Base-by-base conservation (phyloP, 768 basidiomycete species). In the Boletus sp. region DNA sequence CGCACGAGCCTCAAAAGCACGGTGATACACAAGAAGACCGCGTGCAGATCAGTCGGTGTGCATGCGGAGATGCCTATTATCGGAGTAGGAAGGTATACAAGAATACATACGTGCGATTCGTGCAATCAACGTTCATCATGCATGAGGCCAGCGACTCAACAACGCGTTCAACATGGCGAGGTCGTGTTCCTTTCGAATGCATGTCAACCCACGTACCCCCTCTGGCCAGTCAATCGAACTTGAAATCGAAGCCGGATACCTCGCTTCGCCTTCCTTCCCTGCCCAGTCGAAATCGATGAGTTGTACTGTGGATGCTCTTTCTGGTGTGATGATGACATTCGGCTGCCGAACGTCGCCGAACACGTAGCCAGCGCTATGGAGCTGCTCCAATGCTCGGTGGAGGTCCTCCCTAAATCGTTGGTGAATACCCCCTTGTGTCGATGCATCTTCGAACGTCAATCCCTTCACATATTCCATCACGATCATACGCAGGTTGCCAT, bases 381-480 rank as follows among this genome's bases (percentile, higher is more conserved):
- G 62, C 7, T 53, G 23, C 15, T 35, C 9, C 6, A 73, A 13
- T 11, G 59, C 60, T 0, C 41, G 9, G 21, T 48, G 32, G 40
- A 76, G 45, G 46, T 71, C 56, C 6, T 51, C 9, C 35, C 42
- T 40, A 49, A 65, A 60, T 23, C 17, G 11, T 9, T 40, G 21
- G 7, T 66, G 58, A 41, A 66, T 50, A 2, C 47, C 9, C 5
- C 5, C 5, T 19, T 49, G 25, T 35, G 48, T 30, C 14, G 10
- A 5, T 6, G 48, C 30, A 7, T 7, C 21, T 3, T 21, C 4
- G 17, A 51, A 30, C 5, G 49, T 58, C 52, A 5, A 25, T 6
- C 65, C 61, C 21, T 71, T 25, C 49, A 74, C 51, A 49, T 67
- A 69, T 25, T 75, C 71, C 74, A 75, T 75, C 23, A 76, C 72